Evolutionary conservation across 805 yeast species (phyloP), one percentile per base, ranked within the genome.

Genomic region (Candida ipomoeae): DNA sequence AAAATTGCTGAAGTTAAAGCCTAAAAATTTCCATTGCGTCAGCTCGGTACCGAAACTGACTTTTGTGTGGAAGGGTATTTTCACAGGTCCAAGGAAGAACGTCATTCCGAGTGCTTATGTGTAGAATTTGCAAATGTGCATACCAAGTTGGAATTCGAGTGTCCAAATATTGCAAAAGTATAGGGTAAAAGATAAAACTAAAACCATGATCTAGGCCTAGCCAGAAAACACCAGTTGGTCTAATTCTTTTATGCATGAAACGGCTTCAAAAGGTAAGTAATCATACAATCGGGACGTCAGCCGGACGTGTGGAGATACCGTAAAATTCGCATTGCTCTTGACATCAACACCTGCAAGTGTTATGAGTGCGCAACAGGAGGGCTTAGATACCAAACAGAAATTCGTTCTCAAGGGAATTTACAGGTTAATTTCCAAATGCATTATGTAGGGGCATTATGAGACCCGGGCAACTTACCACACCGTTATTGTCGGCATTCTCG

Each of bases 261-360:
- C 20, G 38, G 21, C 38, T 35, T 35, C 6, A 37, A 37, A 13
- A 14, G 18, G 15, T 11, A 26, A 11, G 11, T 8, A 4, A 8
- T 3, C 39, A 5, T 20, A 10, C 15, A 21, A 18, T 21, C 7
- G 40, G 10, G 40, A 18, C 7, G 26, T 14, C 34, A 40, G 43
- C 34, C 43, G 21, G 23, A 13, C 40, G 40, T 20, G 40, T 15
- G 40, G 40, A 36, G 39, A 36, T 5, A 2, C 44, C 35, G 34
- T 17, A 40, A 15, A 15, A 17, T 26, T 40, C 44, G 44, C 44
- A 40, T 40, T 40, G 44, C 44, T 40, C 44, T 40, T 31, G 44
- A 41, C 44, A 41, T 31, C 44, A 41, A 20, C 36, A 23, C 32
- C 20, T 29, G 26, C n/a, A 26, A 33, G 13, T n/a, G 17, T 31